phyloP scores from a whole-genome alignment of 2,329 filamentous ascomycete genomes.

The Keithomyces neogunnii region DNA sequence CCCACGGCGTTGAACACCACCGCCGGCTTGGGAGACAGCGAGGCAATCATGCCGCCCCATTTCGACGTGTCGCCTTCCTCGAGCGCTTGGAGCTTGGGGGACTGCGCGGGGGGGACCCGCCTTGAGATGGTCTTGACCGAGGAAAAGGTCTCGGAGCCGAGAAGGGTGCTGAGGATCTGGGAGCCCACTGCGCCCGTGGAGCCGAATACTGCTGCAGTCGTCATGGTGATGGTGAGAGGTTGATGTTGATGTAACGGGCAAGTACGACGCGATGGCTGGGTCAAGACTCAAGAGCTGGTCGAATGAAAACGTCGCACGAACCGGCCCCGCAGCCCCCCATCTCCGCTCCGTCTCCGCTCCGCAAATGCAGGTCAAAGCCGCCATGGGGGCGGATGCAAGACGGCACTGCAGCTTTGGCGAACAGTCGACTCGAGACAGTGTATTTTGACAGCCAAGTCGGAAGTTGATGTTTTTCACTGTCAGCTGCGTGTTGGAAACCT shows the following conservation, averaged over 20 bases:
- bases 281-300: not conserved
- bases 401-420: no score
- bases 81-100: conserved; percentile 52
- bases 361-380: not conserved
- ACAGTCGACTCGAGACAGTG: not conserved
- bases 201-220: conserved; percentile 47
- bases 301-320: not conserved
- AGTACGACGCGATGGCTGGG: no score
- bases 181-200: conserved; percentile 63
- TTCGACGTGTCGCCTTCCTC: conserved; percentile 57
- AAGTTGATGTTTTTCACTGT: no score
- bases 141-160: conserved; percentile 43
- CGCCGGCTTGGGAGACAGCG: conserved; percentile 45
- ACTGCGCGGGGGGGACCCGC: conserved; percentile 47
- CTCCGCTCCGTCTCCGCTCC: not conserved
- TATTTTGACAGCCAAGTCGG: no score
- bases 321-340: not conserved
- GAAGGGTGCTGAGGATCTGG: conserved; percentile 60
- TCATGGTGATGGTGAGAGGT: not conserved
- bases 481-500: no score
- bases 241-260: not conserved
- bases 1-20: conserved; percentile 72
- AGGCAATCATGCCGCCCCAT: conserved; percentile 56
- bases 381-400: no score
- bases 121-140: conserved; percentile 58